Percentiles rank a stretch among this genome's conserved stretches.
phyloP scores from a whole-genome alignment of 352 stramenopile species.

The Saprolegnia diclina region DNA sequence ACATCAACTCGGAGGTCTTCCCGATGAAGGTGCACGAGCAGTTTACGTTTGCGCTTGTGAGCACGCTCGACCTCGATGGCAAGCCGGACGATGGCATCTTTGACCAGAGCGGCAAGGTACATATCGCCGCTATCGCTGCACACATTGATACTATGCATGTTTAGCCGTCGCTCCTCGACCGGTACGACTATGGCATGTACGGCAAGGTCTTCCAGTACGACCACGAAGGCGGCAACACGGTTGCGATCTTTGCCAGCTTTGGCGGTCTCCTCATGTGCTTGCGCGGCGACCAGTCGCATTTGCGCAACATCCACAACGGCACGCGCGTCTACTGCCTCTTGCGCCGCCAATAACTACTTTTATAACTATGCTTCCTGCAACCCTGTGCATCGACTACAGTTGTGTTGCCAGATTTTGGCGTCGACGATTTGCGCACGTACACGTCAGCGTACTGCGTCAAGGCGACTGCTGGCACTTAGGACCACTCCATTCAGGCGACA shows the following conservation, averaged over 20 bases:
- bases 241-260: conserved; percentile 94
- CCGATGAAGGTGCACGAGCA: conserved; percentile 93
- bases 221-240: conserved; percentile 91
- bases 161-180: conserved; percentile 89
- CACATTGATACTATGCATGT: conserved; percentile 17
- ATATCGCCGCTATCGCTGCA: conserved; percentile 21
- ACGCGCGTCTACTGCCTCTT: conserved; percentile 92
- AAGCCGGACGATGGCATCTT: conserved; percentile 93
- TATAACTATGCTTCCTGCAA: conserved; percentile 7
- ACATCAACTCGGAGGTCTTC: conserved; percentile 98
- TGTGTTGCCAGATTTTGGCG: neutral
- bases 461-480: no score
- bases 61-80: conserved; percentile 94
- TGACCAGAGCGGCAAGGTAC: conserved; percentile 87
- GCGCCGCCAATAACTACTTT: conserved; percentile 69
- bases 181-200: conserved; percentile 99
- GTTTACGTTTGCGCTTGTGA: conserved; percentile 94
- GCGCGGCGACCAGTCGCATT: conserved; percentile 93
- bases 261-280: conserved; percentile 97
- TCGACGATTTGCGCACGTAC: neutral
- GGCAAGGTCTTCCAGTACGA: conserved; percentile 97
- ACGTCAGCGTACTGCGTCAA: no score
- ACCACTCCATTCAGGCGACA: no score
- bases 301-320: conserved; percentile 97
- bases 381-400: neutral